phyloP scores from a whole-genome alignment of 106 monocot genomes.

The Cymbidium sinense region DNA sequence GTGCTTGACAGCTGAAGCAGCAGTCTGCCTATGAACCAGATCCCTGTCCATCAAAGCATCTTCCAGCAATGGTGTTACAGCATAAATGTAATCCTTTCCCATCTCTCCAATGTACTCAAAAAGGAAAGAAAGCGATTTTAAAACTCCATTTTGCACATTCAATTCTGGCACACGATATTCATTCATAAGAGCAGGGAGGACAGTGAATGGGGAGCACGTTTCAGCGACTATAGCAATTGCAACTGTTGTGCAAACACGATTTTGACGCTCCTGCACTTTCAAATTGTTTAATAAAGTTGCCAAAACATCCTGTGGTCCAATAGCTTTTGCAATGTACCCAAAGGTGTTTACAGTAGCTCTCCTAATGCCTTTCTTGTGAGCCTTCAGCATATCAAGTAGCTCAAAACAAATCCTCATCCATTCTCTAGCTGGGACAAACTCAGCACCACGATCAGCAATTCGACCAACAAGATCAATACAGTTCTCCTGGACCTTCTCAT shows the following conservation, averaged over 20 bases:
- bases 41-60: conserved; percentile 99
- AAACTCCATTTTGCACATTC: conserved; percentile 91
- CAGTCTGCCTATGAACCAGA: conserved; percentile 93
- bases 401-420: conserved; percentile 99
- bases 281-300: conserved; percentile 92
- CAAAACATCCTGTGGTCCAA: conserved; percentile 99
- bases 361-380: conserved; percentile 94
- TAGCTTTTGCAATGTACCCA: conserved; percentile 99
- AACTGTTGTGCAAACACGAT: conserved; percentile 96
- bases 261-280: conserved; percentile 96
- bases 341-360: conserved; percentile 98
- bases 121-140: conserved; percentile 95
- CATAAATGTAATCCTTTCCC: conserved; percentile 99
- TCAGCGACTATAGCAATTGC: conserved; percentile 97
- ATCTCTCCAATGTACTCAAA: conserved; percentile 99
- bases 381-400: conserved; percentile 99
- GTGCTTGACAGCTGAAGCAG: conserved; percentile 97
- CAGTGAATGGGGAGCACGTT: conserved; percentile 97
- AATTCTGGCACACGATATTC: conserved; percentile 94
- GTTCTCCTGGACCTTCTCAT: conserved; percentile 98
- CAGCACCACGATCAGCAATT: conserved; percentile 99
- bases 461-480: conserved; percentile 98
- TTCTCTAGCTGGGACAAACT: conserved; percentile 97
- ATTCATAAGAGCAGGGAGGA: conserved; percentile 94
- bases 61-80: conserved; percentile 88